These are phyloP conservation scores for Corniculantispora saksenae DNA, from an alignment of 2,329 filamentous ascomycete genomes.

Conservation along the genomic window DNA sequence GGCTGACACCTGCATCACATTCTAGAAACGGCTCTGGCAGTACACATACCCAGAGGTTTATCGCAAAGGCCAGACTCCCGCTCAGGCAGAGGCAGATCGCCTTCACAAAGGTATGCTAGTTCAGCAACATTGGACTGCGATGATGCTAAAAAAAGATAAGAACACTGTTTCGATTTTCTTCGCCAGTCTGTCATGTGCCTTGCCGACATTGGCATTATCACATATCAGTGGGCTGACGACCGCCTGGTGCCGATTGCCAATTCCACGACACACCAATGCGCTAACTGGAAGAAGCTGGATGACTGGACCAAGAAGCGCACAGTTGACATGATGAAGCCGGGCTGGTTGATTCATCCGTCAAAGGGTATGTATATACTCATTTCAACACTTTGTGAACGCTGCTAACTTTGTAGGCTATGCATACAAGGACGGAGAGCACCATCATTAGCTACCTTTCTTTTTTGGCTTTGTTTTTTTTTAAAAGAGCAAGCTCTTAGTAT, in stretches of 20 bases:
- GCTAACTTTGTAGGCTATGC: constrained; percentile 1
- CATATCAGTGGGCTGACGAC: constrained; percentile 17
- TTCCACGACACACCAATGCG: constrained; percentile 20
- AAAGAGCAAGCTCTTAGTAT: too few relatives aligned
- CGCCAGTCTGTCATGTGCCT: constrained; percentile 17
- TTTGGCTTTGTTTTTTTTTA: too few relatives aligned
- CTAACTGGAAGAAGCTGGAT: constrained; percentile 20
- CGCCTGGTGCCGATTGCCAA: constrained; percentile 18
- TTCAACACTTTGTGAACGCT: not conserved
- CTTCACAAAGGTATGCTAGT: constrained; percentile 13
- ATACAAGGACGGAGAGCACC: constrained; percentile 10
- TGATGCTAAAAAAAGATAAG: not conserved
- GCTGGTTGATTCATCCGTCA: constrained; percentile 5
- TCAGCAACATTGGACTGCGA: not conserved
- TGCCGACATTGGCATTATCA: constrained; percentile 17
- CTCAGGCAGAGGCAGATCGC: constrained; percentile 9
- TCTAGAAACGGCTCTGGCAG: constrained; percentile 18
- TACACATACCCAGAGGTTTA: constrained; percentile 18
- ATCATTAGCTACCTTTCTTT: not conserved
- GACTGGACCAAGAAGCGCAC: constrained; percentile 16
- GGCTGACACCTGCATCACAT: not conserved
- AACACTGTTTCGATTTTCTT: constrained; percentile 19
- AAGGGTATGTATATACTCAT: not conserved
- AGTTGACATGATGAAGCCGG: constrained; percentile 19
- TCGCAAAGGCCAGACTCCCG: constrained; percentile 3